These are phyloP conservation scores for Hypoxylon sp. DNA, from an alignment of 2,329 filamentous ascomycete species.

Conservation along the genomic window DNA sequence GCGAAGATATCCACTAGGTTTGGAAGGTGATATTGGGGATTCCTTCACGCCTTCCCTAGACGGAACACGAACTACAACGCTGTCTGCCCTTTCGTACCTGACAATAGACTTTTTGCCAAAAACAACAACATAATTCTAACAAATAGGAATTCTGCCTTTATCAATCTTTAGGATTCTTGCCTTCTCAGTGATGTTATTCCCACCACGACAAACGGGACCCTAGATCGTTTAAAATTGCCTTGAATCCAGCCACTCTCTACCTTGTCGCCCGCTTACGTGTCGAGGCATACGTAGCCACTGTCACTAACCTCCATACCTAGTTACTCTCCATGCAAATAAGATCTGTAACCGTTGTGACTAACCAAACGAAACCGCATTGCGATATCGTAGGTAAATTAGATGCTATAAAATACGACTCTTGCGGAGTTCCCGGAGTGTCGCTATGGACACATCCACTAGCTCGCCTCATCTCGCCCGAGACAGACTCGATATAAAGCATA, in stretches of 20 bases:
- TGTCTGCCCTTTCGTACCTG: slow-evolving; percentile 20
- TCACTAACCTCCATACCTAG: slow-evolving; percentile 12
- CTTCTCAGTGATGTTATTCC: slow-evolving; percentile 7
- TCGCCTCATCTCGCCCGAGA: slow-evolving; percentile 48
- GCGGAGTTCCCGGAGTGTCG: slow-evolving; percentile 4
- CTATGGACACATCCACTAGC: slow-evolving; percentile 37
- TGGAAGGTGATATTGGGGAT: slow-evolving; percentile 41
- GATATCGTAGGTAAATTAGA: slow-evolving; percentile 26
- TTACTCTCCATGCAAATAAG: slow-evolving; percentile 24
- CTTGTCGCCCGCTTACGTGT: slow-evolving; percentile 6
- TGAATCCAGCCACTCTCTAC: neutral
- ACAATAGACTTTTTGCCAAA: slow-evolving; percentile 8
- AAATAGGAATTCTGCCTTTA: slow-evolving; percentile 31
- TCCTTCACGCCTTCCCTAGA: slow-evolving; percentile 38
- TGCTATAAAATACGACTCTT: slow-evolving; percentile 7
- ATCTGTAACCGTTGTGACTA: slow-evolving; percentile 13
- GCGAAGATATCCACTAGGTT: slow-evolving; percentile 38
- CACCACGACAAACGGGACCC: neutral
- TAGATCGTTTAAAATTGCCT: slow-evolving; percentile 3
- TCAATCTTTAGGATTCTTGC: slow-evolving; percentile 4
- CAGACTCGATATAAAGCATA: slow-evolving; percentile 51
- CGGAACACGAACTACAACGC: slow-evolving; percentile 39
- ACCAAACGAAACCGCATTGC: slow-evolving; percentile 27
- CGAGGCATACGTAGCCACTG: slow-evolving; percentile 14
- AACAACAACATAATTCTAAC: slow-evolving; percentile 11